These are phyloP conservation scores for Termitomyces sp. DNA, from an alignment of 768 basidiomycete species.

Conservation along the genomic window DNA sequence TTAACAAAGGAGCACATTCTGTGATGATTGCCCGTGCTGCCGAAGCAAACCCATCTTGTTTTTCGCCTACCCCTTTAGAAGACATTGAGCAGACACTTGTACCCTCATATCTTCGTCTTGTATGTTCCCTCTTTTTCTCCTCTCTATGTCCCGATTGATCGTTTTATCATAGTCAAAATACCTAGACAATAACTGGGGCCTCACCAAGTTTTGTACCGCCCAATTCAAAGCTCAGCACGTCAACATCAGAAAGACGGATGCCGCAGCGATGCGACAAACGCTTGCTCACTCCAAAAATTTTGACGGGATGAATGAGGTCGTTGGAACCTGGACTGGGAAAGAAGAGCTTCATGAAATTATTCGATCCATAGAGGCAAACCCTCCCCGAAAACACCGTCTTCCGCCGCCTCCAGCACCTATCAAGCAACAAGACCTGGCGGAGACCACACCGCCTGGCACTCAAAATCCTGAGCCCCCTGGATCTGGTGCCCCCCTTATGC, in stretches of 20 bases:
- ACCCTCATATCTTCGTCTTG: constrained; percentile 72
- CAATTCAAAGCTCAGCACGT: constrained; percentile 74
- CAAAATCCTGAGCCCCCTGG: constrained; percentile 58
- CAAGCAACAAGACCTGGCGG: constrained; percentile 19
- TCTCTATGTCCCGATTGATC: neutral
- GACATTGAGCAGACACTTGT: constrained; percentile 70
- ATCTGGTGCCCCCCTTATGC: constrained; percentile 46
- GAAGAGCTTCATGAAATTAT: constrained; percentile 57
- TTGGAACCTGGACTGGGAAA: constrained; percentile 56
- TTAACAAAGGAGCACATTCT: constrained; percentile 65
- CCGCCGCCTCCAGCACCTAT: constrained; percentile 18
- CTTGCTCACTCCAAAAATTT: constrained; percentile 63
- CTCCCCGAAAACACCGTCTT: constrained; percentile 32
- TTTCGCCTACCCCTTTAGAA: constrained; percentile 60
- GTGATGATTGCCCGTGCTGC: constrained; percentile 97
- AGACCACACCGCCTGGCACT: constrained; percentile 47
- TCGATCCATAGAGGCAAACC: constrained; percentile 43
- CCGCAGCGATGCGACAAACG: constrained; percentile 48
- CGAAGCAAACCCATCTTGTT: constrained; percentile 89
- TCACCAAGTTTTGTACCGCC: constrained; percentile 83
- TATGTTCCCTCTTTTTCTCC: constrained; percentile 24
- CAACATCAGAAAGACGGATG: constrained; percentile 53
- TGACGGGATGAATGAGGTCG: constrained; percentile 46
- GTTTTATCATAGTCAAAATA: constrained; percentile 50
- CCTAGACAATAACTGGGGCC: constrained; percentile 73